Percentiles rank a stretch among this genome's conserved stretches.
These are phyloP conservation scores for Backusella mclennaniae DNA, from an alignment of 192 early-diverging fungal genomes.

Conservation along the genomic window DNA sequence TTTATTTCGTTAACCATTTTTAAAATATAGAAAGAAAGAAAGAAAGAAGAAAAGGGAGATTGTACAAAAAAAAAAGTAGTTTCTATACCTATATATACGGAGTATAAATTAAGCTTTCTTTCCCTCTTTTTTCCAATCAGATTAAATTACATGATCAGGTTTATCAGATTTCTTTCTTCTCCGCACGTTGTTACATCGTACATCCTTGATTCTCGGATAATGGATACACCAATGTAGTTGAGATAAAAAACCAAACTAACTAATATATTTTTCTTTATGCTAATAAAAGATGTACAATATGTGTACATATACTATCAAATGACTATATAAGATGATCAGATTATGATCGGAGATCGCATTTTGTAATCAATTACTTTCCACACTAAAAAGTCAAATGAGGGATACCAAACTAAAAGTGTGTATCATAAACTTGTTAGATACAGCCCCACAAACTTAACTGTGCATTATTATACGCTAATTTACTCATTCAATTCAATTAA, in stretches of 20 bases:
- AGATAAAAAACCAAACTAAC: not conserved
- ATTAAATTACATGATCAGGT: not conserved
- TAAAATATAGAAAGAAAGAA: not conserved
- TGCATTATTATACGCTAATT: too few species aligned
- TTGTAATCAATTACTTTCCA: not conserved
- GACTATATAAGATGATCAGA: not conserved
- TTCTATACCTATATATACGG: not conserved
- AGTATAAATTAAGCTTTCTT: not conserved
- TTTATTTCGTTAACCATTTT: slow-evolving; percentile 8
- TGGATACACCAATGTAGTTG: not conserved
- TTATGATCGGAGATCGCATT: not conserved
- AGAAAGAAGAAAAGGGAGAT: not conserved
- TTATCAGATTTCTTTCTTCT: slow-evolving; percentile 4
- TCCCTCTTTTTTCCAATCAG: not conserved
- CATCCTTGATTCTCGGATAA: not conserved
- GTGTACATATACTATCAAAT: not conserved
- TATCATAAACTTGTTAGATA: not conserved
- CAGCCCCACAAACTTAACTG: too few species aligned
- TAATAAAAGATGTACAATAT: not conserved
- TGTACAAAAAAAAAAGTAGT: not conserved
- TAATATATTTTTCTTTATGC: not conserved
- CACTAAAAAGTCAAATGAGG: not conserved
- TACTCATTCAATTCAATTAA: too few species aligned
- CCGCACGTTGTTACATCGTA: not conserved
- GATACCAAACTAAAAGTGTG: not conserved